A percentile compares a stretch with the other conserved stretches of the same genome.
Evolutionary conservation across 495 filamentous ascomycete genomes (phyloP).

Genomic region (Acidiella bohemica): DNA sequence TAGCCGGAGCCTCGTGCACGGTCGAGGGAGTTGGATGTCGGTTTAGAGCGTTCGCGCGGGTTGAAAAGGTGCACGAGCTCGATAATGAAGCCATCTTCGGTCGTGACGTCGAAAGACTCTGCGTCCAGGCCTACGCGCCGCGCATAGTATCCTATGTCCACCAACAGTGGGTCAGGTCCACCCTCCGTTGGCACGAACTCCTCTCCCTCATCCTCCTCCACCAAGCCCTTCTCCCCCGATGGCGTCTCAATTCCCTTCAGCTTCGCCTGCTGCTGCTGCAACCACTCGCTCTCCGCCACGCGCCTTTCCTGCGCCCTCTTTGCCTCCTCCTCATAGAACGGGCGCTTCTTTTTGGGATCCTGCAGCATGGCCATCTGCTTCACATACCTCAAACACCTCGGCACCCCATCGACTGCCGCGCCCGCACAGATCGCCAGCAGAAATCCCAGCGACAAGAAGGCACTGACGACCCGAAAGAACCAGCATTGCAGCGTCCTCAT

Average conservation of each 20-base stretch:
- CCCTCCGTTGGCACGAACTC: conserved; percentile 63
- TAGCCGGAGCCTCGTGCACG: conserved; percentile 25
- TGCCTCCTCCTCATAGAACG: conserved; percentile 61
- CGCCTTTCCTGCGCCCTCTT: conserved; percentile 39
- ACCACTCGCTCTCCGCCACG: conserved; percentile 49
- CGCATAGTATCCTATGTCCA: conserved; percentile 79
- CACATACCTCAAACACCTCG: conserved; percentile 33
- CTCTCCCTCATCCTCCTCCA: conserved; percentile 30
- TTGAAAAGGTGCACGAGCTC: conserved; percentile 83
- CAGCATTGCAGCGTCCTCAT: conserved; percentile 50
- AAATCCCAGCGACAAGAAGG: conserved; percentile 63
- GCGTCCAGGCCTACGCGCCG: conserved; percentile 76
- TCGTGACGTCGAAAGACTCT: conserved; percentile 73
- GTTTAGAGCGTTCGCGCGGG: conserved; percentile 48
- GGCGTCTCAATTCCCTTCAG: conserved; percentile 12
- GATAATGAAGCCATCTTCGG: conserved; percentile 89
- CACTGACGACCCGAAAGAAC: conserved; percentile 48
- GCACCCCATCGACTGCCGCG: conserved; percentile 49
- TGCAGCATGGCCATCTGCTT: conserved; percentile 38
- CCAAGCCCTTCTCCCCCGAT: conserved; percentile 20
- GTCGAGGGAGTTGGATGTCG: conserved; percentile 15
- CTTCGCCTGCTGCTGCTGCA: conserved; percentile 33
- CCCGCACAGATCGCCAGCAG: conserved; percentile 63
- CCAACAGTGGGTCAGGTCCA: conserved; percentile 61
- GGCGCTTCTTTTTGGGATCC: conserved; percentile 45